These are phyloP conservation scores for Crepidotus variabilis DNA, from an alignment of 768 basidiomycete genomes.

Conservation along the genomic window DNA sequence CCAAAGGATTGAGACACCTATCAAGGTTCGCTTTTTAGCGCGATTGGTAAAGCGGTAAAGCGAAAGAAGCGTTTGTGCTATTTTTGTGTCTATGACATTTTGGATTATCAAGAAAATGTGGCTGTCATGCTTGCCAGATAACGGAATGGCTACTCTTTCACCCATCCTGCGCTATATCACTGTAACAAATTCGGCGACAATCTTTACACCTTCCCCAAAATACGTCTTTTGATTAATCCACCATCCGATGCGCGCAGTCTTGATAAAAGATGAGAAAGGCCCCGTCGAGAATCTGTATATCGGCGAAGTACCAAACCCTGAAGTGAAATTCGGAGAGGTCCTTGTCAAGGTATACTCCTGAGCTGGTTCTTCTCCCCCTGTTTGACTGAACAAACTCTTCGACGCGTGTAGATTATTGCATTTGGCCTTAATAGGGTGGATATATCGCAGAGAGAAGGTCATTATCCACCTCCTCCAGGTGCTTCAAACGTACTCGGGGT, in stretches of 20 bases:
- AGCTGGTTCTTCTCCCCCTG: neutral
- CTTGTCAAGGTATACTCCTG: constrained; percentile 67
- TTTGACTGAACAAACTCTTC: constrained; percentile 2
- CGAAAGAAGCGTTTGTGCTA: no score
- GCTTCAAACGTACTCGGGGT: constrained; percentile 77
- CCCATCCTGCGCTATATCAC: no score
- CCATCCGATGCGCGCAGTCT: constrained; percentile 65
- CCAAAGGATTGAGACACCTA: no score
- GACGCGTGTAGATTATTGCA: constrained; percentile 53
- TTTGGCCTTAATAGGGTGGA: constrained; percentile 94
- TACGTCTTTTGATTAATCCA: no score
- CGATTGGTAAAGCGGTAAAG: no score
- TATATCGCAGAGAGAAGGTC: constrained; percentile 63
- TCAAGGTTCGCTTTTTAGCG: no score
- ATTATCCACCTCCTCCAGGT: constrained; percentile 78
- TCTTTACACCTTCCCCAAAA: no score
- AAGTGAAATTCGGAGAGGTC: constrained; percentile 54
- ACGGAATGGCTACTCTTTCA: no score
- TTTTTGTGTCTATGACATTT: no score
- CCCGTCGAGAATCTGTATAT: constrained; percentile 76
- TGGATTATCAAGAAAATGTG: no score
- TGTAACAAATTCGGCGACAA: no score
- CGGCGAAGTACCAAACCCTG: constrained; percentile 65
- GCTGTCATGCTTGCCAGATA: no score
- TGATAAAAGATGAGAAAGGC: constrained; percentile 74